Evolutionary conservation across 441 rosid genomes (phyloP).

Genomic region (Populus trichocarpa): DNA sequence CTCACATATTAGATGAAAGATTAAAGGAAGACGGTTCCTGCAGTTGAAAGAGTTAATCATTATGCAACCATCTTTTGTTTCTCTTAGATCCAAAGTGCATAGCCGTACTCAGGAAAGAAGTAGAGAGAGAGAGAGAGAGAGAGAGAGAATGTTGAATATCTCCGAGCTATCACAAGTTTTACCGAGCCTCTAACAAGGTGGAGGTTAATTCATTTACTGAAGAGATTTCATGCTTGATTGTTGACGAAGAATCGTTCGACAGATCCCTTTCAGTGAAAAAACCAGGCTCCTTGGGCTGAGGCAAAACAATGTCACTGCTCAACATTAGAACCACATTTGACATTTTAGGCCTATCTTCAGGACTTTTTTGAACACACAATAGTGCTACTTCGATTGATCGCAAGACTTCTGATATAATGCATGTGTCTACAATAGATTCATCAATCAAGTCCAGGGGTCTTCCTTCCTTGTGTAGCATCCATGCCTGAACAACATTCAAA

Average conservation of each 20-base stretch:
- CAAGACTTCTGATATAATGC: not conserved
- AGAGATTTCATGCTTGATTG: not conserved
- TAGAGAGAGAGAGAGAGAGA: not conserved
- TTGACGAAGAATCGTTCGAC: not conserved
- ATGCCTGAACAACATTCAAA: conserved; percentile 9
- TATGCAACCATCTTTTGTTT: too few species aligned
- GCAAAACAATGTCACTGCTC: conserved; percentile 10
- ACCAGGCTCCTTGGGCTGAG: conserved; percentile 15
- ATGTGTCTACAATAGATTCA: not conserved
- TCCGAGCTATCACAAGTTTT: not conserved
- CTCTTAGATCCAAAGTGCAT: too few species aligned
- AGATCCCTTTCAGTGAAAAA: conserved; percentile 15
- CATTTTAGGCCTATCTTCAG: conserved; percentile 23
- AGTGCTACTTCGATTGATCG: conserved; percentile 13
- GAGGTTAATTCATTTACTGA: conserved; percentile 1
- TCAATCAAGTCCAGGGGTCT: conserved; percentile 1
- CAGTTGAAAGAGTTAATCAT: too few species aligned
- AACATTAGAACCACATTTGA: conserved; percentile 17
- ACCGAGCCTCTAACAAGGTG: not conserved
- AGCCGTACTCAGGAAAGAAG: not conserved
- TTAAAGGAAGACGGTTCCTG: too few species aligned
- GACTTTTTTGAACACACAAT: conserved; percentile 17
- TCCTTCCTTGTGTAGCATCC: conserved; percentile 14
- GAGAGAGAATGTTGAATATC: not conserved
- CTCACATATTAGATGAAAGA: too few species aligned